A percentile compares a stretch with the other conserved stretches of the same genome.
These are phyloP conservation scores for Geosmithia putterillii DNA, from an alignment of 2,329 filamentous ascomycete species.

Conservation along the genomic window DNA sequence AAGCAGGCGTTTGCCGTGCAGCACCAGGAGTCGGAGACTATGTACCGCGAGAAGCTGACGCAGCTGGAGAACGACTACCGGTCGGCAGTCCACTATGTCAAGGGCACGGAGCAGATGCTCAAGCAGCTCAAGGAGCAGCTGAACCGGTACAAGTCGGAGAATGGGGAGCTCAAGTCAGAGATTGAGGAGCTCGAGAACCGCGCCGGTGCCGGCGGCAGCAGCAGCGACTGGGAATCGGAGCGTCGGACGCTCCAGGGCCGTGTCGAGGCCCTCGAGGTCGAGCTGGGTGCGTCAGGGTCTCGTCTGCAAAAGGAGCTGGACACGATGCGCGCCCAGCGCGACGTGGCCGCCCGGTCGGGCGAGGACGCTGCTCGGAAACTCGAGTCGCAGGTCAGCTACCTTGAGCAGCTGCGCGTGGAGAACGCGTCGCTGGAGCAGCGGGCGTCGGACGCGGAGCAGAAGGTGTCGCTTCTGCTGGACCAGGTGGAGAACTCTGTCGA, in stretches of 20 bases:
- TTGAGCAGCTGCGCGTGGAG: constrained; percentile 74
- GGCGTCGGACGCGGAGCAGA: constrained; percentile 80
- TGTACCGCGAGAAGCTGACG: constrained; percentile 84
- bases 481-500: constrained; percentile 91
- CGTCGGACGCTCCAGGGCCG: constrained; percentile 53
- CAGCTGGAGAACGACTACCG: constrained; percentile 97
- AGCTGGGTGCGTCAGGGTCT: constrained; percentile 51
- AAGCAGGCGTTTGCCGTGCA: constrained; percentile 66
- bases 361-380: constrained; percentile 46
- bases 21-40: constrained; percentile 74
- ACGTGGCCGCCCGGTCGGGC: constrained; percentile 44
- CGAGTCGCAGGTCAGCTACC: constrained; percentile 46
- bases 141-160: constrained; percentile 81
- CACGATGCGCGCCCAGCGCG: constrained; percentile 59
- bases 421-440: constrained; percentile 72
- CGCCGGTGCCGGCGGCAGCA: constrained; percentile 21
- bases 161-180: constrained; percentile 70
- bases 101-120: constrained; percentile 98
- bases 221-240: constrained; percentile 62
- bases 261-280: constrained; percentile 56
- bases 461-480: constrained; percentile 84
- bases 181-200: constrained; percentile 55
- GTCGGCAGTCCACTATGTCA: constrained; percentile 94
- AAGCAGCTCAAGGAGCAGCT: constrained; percentile 97
- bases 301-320: constrained; percentile 62